Evolutionary conservation across 2,329 filamentous ascomycete genomes (phyloP).

Genomic region (Exophiala phaeomuriformis): DNA sequence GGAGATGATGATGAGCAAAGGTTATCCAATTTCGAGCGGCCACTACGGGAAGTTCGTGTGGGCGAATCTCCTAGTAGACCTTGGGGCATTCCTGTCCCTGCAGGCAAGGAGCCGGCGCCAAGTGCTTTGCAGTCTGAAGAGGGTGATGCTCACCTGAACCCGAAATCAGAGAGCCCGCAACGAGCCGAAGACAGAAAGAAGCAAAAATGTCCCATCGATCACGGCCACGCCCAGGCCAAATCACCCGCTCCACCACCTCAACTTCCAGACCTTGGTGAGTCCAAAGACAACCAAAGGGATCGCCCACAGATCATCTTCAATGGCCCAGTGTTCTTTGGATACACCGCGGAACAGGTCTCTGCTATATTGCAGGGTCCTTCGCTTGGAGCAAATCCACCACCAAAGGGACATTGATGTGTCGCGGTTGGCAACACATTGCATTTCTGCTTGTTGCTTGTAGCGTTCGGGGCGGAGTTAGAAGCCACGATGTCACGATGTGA

Average conservation of each 20-base stretch:
- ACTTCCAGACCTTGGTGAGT: neutral
- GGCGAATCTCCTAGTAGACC: slow-evolving; percentile 89
- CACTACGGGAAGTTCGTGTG: slow-evolving; percentile 80
- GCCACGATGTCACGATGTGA: slow-evolving; percentile 11
- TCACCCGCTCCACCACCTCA: slow-evolving; percentile 10
- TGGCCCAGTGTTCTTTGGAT: slow-evolving; percentile 89
- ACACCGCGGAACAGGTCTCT: slow-evolving; percentile 74
- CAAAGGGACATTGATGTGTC: neutral
- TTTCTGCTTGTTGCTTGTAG: slow-evolving; percentile 8
- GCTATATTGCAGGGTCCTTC: slow-evolving; percentile 54
- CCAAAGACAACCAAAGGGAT: slow-evolving; percentile 7
- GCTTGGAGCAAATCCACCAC: slow-evolving; percentile 7
- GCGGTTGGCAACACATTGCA: neutral
- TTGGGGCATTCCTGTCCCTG: slow-evolving; percentile 81
- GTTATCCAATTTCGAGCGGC: slow-evolving; percentile 70
- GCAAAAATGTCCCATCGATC: slow-evolving; percentile 8
- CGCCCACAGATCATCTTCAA: slow-evolving; percentile 74
- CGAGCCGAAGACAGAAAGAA: slow-evolving; percentile 22
- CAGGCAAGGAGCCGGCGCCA: slow-evolving; percentile 40
- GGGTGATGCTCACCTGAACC: slow-evolving; percentile 11
- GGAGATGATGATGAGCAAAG: slow-evolving; percentile 51
- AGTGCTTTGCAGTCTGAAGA: slow-evolving; percentile 27
- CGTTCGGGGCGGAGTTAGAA: slow-evolving; percentile 20
- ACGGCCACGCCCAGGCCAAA: slow-evolving; percentile 17
- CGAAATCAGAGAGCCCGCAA: slow-evolving; percentile 20